These are phyloP conservation scores for Russula dissimulans DNA, from an alignment of 768 basidiomycete species.

Conservation along the genomic window DNA sequence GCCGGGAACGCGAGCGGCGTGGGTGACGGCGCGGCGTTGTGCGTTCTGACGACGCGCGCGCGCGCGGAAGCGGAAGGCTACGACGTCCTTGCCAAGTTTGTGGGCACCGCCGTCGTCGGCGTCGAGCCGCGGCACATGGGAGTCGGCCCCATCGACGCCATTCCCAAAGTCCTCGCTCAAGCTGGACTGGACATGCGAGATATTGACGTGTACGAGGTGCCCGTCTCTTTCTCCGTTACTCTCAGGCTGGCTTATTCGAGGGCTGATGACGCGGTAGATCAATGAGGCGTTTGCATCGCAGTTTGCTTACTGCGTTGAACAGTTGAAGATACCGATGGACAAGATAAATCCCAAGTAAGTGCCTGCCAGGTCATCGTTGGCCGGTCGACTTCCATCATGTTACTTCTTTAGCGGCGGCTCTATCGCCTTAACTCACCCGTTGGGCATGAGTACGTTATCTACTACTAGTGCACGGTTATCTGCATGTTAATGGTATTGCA, in stretches of 20 bases:
- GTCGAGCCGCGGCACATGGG: slow-evolving; percentile 77
- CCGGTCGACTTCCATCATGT: not conserved
- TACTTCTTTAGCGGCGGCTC: slow-evolving; percentile 58
- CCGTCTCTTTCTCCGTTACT: slow-evolving; percentile 7
- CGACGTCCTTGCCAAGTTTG: slow-evolving; percentile 76
- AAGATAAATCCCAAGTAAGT: slow-evolving; percentile 82
- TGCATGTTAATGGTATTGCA: slow-evolving; percentile 22
- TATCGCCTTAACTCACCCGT: slow-evolving; percentile 73
- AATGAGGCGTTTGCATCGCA: slow-evolving; percentile 92
- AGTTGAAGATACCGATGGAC: slow-evolving; percentile 62
- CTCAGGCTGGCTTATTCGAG: not conserved
- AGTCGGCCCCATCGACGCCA: slow-evolving; percentile 60
- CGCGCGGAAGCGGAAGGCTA: slow-evolving; percentile 69
- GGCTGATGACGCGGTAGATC: slow-evolving; percentile 37
- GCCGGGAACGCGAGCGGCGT: slow-evolving; percentile 84
- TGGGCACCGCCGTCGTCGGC: slow-evolving; percentile 69
- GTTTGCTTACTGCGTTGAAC: slow-evolving; percentile 85
- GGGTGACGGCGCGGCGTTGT: slow-evolving; percentile 87
- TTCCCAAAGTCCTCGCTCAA: slow-evolving; percentile 57
- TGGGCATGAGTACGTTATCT: slow-evolving; percentile 64
- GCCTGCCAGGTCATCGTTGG: slow-evolving; percentile 1
- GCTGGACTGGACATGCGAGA: slow-evolving; percentile 60
- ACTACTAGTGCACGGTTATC: slow-evolving; percentile 12
- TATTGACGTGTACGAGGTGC: slow-evolving; percentile 67
- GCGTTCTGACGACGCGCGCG: slow-evolving; percentile 71